These are phyloP conservation scores for Phalaenopsis aphrodite DNA, from an alignment of 106 monocot genomes.

Conservation along the genomic window DNA sequence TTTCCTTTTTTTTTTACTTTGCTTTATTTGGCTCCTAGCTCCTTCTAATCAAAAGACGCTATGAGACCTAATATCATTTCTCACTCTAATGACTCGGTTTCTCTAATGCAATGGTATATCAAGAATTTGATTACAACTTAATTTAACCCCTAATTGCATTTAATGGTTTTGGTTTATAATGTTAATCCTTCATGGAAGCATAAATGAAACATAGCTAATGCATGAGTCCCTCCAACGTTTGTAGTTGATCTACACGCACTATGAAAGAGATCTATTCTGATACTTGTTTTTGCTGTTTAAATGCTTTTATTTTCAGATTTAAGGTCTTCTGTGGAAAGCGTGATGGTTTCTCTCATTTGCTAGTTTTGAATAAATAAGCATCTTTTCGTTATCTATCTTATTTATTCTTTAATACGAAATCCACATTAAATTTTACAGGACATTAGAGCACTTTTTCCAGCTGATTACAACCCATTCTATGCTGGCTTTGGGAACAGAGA, in stretches of 20 bases:
- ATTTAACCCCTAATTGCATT: neutral
- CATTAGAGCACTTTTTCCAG: constrained; percentile 89
- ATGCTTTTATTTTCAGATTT: neutral
- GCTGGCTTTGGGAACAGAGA: constrained; percentile 99
- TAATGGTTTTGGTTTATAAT: neutral
- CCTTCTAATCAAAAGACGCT: neutral
- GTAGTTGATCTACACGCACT: neutral
- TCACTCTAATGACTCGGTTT: neutral
- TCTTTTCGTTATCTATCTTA: neutral
- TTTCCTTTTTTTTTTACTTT: neutral
- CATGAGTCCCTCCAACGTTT: neutral
- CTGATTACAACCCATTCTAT: constrained; percentile 97
- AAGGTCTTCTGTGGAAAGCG: neutral
- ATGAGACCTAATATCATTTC: neutral
- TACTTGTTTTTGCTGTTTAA: neutral
- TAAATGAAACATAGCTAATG: neutral
- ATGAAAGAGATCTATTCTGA: neutral
- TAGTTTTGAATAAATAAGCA: neutral
- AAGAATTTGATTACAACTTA: neutral
- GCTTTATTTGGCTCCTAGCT: neutral
- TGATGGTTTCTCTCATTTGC: neutral
- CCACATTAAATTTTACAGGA: constrained; percentile 40
- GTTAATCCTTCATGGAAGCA: neutral
- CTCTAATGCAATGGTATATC: neutral
- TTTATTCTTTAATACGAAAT: neutral